phyloP scores from a whole-genome alignment of 2,329 filamentous ascomycete species.

The Verticillium alfalfae region DNA sequence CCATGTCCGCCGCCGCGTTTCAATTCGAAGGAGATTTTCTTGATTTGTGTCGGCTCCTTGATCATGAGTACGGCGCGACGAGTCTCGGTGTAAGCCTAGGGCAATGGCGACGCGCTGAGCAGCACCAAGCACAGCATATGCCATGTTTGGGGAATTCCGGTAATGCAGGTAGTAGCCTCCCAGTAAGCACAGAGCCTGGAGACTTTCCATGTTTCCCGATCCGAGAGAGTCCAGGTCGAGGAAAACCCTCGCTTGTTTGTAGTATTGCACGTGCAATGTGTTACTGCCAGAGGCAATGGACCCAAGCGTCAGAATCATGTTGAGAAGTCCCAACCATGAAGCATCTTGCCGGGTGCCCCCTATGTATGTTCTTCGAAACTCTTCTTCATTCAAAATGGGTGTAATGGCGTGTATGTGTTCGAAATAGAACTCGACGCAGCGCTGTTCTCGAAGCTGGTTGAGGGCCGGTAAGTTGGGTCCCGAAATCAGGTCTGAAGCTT shows the following conservation, averaged over 20 bases:
- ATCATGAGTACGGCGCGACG: background rate
- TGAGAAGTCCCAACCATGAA: constrained; percentile 54
- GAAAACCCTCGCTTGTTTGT: constrained; percentile 46
- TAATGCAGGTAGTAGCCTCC: constrained; percentile 16
- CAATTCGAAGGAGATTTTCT: constrained; percentile 8
- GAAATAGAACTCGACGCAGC: constrained; percentile 55
- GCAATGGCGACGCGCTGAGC: constrained; percentile 13
- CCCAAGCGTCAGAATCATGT: constrained; percentile 58
- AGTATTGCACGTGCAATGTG: constrained; percentile 50
- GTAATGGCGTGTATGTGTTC: constrained; percentile 54
- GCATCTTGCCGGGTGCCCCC: constrained; percentile 43
- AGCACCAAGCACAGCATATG: constrained; percentile 12
- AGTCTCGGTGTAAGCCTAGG: constrained; percentile 12
- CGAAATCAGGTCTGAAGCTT: constrained; percentile 24
- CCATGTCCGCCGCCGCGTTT: constrained; percentile 33
- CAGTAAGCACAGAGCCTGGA: constrained; percentile 14
- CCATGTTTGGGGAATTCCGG: constrained; percentile 16
- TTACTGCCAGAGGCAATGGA: constrained; percentile 54
- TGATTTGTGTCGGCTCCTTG: background rate
- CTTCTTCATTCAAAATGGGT: constrained; percentile 53
- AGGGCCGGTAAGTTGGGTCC: constrained; percentile 34
- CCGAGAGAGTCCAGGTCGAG: constrained; percentile 52
- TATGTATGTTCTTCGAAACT: constrained; percentile 33
- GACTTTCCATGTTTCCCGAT: constrained; percentile 19
- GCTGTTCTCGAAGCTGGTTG: constrained; percentile 21